Base-by-base conservation (phyloP, 306 rosid genomes). In the Castanopsis chinensis region DNA sequence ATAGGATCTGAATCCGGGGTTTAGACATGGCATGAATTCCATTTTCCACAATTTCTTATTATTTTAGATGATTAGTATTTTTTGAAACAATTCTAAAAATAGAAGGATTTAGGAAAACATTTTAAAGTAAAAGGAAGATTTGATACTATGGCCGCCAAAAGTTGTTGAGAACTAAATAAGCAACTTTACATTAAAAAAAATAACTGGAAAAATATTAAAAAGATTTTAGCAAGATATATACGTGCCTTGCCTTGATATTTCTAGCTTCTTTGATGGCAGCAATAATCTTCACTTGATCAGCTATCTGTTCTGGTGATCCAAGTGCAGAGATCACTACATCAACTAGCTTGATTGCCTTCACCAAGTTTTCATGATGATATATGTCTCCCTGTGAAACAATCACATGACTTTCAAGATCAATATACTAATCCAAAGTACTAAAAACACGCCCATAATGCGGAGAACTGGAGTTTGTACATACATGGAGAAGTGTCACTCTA, bases 181-280 rank as follows among this genome's bases (percentile, higher is more conserved):
- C 11, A 8, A 41, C 45, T 8, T 8, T 0, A 41, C 11, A 8
- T 41, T 41, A 1, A 28, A 28, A 28, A 28, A 28, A 56, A 56
- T n/a, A n/a, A n/a, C n/a, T n/a, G 32, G 32, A 30, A 30, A 30
- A 30, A 30, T 30, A 30, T 30, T 30, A 30, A 30, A n/a, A 30
- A 30, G 32, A 30, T 58, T 53, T 8, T 20, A 18, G 43, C 15
- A 25, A 21, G 5, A 51, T 37, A 37, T 37, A 37, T 37, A 37
- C 7, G 10, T 18, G 59, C 6, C 0, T 75, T 72, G 74, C 88
- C 87, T 87, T 85, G 65, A 85, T 78, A 43, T 80, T 85, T 53
- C 88, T 87, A 23, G 82, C 87, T 82, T 87, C 85, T 82, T 85
- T 87, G 8, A 85, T 87, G 37, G 90, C 88, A 17, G 79, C 82